phyloP scores from a whole-genome alignment of 192 early-diverging fungal species.

The Coemansia sp. region DNA sequence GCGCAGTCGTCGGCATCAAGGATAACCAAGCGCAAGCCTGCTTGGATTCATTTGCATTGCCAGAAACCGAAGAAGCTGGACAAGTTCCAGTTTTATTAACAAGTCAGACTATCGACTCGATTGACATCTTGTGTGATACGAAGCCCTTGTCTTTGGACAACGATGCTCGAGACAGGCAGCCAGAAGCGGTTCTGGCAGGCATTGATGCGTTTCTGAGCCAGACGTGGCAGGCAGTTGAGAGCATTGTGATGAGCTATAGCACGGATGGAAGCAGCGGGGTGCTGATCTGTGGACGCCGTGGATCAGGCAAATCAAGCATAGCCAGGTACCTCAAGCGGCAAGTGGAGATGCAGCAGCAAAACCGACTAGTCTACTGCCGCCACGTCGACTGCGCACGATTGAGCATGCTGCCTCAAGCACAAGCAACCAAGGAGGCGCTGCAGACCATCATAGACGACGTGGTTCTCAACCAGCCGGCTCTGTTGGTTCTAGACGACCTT shows the following conservation, averaged over 20 bases:
- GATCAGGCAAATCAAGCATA: constrained; percentile 73
- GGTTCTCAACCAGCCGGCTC: constrained; percentile 16
- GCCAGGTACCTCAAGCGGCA: constrained; percentile 44
- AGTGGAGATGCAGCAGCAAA: constrained; percentile 10
- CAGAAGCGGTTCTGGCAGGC: constrained; percentile 18
- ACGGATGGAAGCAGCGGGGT: constrained; percentile 51
- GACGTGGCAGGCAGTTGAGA: constrained; percentile 33
- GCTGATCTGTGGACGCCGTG: constrained; percentile 67
- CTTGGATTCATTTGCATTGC: constrained; percentile 11
- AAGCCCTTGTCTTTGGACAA: neutral
- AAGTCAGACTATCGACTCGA: neutral
- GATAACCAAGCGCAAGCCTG: constrained; percentile 1
- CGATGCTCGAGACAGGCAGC: neutral
- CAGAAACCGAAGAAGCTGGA: neutral
- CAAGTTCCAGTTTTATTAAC: constrained; percentile 23
- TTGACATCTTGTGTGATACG: constrained; percentile 13
- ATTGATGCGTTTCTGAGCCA: constrained; percentile 22
- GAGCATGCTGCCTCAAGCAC: constrained; percentile 19
- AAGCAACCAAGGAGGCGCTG: constrained; percentile 17
- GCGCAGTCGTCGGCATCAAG: constrained; percentile 8
- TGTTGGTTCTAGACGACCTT: constrained; percentile 51
- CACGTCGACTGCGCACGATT: constrained; percentile 29
- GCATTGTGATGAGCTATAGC: constrained; percentile 18
- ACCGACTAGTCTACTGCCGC: constrained; percentile 20
- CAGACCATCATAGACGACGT: constrained; percentile 9